These are phyloP conservation scores for Aspergillus wentii DNA, from an alignment of 495 filamentous ascomycete species.

Conservation along the genomic window DNA sequence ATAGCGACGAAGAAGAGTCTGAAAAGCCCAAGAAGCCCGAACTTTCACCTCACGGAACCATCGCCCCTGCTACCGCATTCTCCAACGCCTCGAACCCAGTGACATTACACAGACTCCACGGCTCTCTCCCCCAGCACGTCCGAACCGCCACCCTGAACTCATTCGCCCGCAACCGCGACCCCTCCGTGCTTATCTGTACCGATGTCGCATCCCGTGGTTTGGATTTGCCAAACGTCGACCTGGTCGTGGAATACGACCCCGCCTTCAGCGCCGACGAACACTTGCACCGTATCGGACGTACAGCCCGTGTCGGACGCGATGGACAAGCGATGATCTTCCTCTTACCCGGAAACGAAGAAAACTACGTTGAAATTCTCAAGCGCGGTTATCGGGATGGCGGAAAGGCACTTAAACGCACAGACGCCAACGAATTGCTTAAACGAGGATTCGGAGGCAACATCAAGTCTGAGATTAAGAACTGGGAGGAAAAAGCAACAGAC, in stretches of 20 bases:
- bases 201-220: slow-evolving; percentile 93
- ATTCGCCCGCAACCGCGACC: slow-evolving; percentile 59
- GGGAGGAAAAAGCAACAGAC: slow-evolving; percentile 69
- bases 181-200: slow-evolving; percentile 82
- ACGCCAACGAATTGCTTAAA: slow-evolving; percentile 57
- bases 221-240: slow-evolving; percentile 88
- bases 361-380: slow-evolving; percentile 73
- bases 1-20: slow-evolving; percentile 17
- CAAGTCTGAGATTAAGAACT: slow-evolving; percentile 40
- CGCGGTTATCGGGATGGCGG: slow-evolving; percentile 52
- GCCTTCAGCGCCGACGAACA: slow-evolving; percentile 89
- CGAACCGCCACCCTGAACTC: slow-evolving; percentile 78
- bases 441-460: slow-evolving; percentile 52
- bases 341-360: slow-evolving; percentile 83
- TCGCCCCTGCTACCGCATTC: slow-evolving; percentile 44
- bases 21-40: slow-evolving; percentile 17
- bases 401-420: slow-evolving; percentile 45
- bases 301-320: slow-evolving; percentile 82
- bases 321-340: slow-evolving; percentile 89
- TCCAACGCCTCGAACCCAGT: slow-evolving; percentile 52
- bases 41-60: slow-evolving; percentile 42
- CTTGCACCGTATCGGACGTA: slow-evolving; percentile 89
- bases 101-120: slow-evolving; percentile 81
- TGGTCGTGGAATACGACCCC: slow-evolving; percentile 92
- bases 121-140: slow-evolving; percentile 82